Conservation (phyloP, 1,284 basidiomycete species). For the Leucoagaricus sp. region DNA sequence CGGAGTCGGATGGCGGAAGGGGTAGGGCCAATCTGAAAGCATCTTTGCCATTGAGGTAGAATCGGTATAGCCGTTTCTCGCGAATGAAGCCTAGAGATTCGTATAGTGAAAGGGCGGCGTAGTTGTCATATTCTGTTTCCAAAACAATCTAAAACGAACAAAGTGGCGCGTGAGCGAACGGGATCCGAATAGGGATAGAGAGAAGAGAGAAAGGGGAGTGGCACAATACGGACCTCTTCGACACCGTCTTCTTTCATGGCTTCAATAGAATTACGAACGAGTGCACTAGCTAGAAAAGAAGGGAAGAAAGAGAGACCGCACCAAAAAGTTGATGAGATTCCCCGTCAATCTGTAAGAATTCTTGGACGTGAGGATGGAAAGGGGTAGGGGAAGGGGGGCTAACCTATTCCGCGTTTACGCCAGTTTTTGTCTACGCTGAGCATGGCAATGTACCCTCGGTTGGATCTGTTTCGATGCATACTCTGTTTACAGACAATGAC, state of each 20-base stretch:
- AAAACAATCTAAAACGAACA: conserved; percentile 73
- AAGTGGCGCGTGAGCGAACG: background rate
- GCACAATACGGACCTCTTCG: conserved; percentile 78
- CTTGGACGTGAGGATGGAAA: conserved; percentile 37
- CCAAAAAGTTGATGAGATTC: conserved; percentile 39
- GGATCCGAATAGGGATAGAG: background rate
- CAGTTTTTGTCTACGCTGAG: conserved; percentile 82
- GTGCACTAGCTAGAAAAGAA: conserved; percentile 62
- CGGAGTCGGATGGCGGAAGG: conserved; percentile 42
- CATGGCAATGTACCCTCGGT: conserved; percentile 98
- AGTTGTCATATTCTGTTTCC: conserved; percentile 97
- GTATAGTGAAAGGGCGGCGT: conserved; percentile 85
- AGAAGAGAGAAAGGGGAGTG: conserved; percentile 5
- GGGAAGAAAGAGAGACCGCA: conserved; percentile 37
- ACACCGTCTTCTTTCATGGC: conserved; percentile 82
- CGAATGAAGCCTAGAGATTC: conserved; percentile 92
- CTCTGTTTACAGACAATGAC: conserved; percentile 97
- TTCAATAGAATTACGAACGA: conserved; percentile 78
- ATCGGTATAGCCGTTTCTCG: conserved; percentile 92
- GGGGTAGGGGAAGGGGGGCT: conserved; percentile 37
- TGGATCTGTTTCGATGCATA: conserved; percentile 72
- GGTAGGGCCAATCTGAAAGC: conserved; percentile 76
- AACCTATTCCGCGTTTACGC: conserved; percentile 90
- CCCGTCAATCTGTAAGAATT: conserved; percentile 35
- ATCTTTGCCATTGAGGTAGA: conserved; percentile 95